Evolutionary conservation across 495 filamentous ascomycete species (phyloP), one percentile per base, ranked within the genome.

Genomic region (Hypoxylon cercidicola): DNA sequence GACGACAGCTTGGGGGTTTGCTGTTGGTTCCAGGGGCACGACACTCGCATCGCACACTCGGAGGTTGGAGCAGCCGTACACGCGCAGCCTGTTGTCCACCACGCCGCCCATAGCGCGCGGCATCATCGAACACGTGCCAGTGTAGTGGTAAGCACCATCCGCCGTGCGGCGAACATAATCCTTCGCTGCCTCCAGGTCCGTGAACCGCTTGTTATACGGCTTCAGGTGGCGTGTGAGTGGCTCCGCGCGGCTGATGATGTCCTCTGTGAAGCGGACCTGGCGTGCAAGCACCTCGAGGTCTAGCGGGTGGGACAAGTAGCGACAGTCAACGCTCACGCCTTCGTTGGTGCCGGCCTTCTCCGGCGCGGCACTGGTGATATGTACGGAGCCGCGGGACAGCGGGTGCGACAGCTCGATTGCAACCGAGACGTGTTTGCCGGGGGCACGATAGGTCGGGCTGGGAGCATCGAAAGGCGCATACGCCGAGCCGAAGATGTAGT

Each of bases 371-470:
- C 76, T 80, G 2, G 43, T 44, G 51, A 89, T 82, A 0, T 79
- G 84, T 37, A 89, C 74, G 63, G 76, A 82, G n/a, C 88, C 87
- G 0, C 81, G 78, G 3, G 80, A 83, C 1, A 83, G 75, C 0
- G 84, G 79, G 0, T 79, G 74, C 34, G 58, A 50, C 3, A 60
- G 47, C 21, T 41, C 35, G 45, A 32, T 16, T 11, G 46, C 56
- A 30, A 60, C 46, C 10, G 56, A 41, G 34, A 51, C 13, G 20
- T 50, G 41, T 7, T 60, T 60, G 4, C 56, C 46, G 7, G 56
- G 56, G 5, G 56, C 45, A 34, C 56, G n/a, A n/a, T n/a, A n/a
- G n/a, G n/a, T n/a, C n/a, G n/a, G n/a, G n/a, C n/a, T n/a, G n/a
- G n/a, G n/a, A n/a, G n/a, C 40, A 48, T 60, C 30, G 4, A 32